phyloP scores from a whole-genome alignment of 2,329 filamentous ascomycete species.

The Neonectria coccinea region DNA sequence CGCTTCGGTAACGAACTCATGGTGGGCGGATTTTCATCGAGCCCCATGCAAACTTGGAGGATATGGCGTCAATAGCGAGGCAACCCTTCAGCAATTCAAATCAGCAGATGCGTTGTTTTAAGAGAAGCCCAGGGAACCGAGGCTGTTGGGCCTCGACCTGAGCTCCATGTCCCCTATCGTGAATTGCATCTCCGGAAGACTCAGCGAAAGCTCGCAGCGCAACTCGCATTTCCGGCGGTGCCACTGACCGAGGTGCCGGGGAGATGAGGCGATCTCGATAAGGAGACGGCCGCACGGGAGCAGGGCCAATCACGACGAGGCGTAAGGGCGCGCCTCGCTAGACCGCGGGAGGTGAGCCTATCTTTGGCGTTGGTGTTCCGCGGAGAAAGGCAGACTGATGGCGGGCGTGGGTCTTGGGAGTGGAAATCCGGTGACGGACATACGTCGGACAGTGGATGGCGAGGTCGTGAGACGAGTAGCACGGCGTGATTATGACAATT shows the following conservation, averaged over 20 bases:
- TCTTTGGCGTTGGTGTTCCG: constrained; percentile 27
- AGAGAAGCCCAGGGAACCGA: constrained; percentile 19
- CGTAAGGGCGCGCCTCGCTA: neutral
- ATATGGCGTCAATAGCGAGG: neutral
- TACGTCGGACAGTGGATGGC: constrained; percentile 39
- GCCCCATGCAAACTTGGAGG: neutral
- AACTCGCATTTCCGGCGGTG: constrained; percentile 41
- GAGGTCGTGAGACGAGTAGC: constrained; percentile 27
- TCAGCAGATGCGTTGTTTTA: constrained; percentile 33
- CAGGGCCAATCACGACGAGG: constrained; percentile 34
- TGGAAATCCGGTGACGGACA: constrained; percentile 34
- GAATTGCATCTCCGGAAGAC: constrained; percentile 41
- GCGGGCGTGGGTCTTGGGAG: constrained; percentile 21
- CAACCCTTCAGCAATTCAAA: too few relatives aligned
- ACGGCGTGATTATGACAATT: constrained; percentile 26
- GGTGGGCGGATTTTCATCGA: constrained; percentile 13
- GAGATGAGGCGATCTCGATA: constrained; percentile 39
- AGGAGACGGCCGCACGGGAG: constrained; percentile 26
- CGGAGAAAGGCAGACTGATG: constrained; percentile 38
- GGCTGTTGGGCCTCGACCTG: constrained; percentile 22
- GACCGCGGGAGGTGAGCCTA: neutral
- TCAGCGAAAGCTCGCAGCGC: constrained; percentile 19
- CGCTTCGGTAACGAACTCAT: constrained; percentile 61
- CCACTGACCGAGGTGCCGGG: constrained; percentile 27
- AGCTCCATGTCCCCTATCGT: constrained; percentile 36